Evolutionary conservation across 192 early-diverging fungal species (phyloP), one percentile per base, ranked within the genome.

Genomic region (Backusella liffmaniae): DNA sequence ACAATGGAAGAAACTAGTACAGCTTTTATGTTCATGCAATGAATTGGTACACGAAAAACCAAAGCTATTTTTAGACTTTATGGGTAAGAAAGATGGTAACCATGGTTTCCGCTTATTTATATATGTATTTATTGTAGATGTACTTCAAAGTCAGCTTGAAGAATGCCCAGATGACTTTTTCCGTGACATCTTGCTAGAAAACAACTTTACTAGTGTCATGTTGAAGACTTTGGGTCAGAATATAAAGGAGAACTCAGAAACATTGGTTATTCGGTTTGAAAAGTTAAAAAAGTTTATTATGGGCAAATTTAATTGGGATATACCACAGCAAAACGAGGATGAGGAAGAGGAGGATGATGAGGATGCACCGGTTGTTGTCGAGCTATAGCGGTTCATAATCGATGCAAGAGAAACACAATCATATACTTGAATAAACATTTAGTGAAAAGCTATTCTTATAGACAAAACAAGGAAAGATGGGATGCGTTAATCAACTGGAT

Each of bases 1-100:
- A 73, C 94, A 96, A 80, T 98, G 94, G 94, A 96, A 96, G 62
- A 82, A 85, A 34, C 36, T 96, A 8, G 77, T 96, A n/a, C 89
- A 92, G 9, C 62, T 96, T 35, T 70, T 95, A 3, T 90, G 91
- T 74, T 82, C 83, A 18, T 90, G 89, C 59, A 74, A 82, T 12
- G 92, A 95, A 34, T 88, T 88, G 2, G 73, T 96, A 0, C 56
- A 79, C 36, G 80, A 84, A 4, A 73, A 72, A 35, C 73, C 80
- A 4, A 70, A 53, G 7, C n/a, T 92, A 29, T 90, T 91, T 84
- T 69, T 81, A 13, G 88, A 88, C 0, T 84, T 94, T 77, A 46
- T 93, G 7, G 84, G 88, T 86, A 76, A 72, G 42, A 76, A 8
- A 37, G 7, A 39, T 39, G 12, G 3, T 6, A 75, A 77, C 65